A percentile compares a stretch with the other conserved stretches of the same genome.
Evolutionary conservation across 1,284 basidiomycete species (phyloP).

Genomic region (Ganoderma resinaceum): DNA sequence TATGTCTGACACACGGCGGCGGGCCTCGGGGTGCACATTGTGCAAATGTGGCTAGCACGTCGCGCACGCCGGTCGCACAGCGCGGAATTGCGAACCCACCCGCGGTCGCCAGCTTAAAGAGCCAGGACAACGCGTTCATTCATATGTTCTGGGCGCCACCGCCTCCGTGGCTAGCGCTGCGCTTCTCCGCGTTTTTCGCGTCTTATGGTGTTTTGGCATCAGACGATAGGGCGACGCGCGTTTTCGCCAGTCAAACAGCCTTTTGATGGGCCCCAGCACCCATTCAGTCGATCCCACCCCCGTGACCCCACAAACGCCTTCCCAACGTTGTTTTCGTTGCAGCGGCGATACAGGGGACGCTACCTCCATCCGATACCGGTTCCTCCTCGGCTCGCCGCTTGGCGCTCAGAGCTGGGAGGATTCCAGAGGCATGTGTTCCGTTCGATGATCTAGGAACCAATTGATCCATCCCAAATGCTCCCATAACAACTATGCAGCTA

Average conservation of each 20-base stretch:
- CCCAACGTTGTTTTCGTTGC: not conserved
- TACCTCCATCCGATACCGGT: not conserved
- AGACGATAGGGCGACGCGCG: not conserved
- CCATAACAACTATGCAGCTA: not conserved
- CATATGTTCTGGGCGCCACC: not conserved
- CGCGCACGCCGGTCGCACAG: not conserved
- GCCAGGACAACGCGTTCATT: not conserved
- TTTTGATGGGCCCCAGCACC: not conserved
- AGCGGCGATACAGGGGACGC: not conserved
- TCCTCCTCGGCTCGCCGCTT: not conserved
- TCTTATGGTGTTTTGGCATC: slow-evolving; percentile 3
- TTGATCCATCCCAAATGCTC: not conserved
- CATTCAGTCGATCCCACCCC: not conserved
- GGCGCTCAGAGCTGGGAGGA: not conserved
- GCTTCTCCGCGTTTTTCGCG: slow-evolving; percentile 1
- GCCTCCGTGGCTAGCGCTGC: not conserved
- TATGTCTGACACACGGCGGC: not conserved
- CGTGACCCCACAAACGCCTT: not conserved
- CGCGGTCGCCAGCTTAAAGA: not conserved
- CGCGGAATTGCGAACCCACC: not conserved
- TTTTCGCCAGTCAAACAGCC: not conserved
- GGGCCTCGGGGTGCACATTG: not conserved
- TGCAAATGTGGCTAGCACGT: not conserved
- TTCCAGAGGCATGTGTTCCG: not conserved
- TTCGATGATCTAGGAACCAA: not conserved